Percentiles rank a stretch among this genome's conserved stretches.
These are phyloP conservation scores for Paramyrothecium sp. DNA, from an alignment of 2,329 filamentous ascomycete species.

Conservation along the genomic window DNA sequence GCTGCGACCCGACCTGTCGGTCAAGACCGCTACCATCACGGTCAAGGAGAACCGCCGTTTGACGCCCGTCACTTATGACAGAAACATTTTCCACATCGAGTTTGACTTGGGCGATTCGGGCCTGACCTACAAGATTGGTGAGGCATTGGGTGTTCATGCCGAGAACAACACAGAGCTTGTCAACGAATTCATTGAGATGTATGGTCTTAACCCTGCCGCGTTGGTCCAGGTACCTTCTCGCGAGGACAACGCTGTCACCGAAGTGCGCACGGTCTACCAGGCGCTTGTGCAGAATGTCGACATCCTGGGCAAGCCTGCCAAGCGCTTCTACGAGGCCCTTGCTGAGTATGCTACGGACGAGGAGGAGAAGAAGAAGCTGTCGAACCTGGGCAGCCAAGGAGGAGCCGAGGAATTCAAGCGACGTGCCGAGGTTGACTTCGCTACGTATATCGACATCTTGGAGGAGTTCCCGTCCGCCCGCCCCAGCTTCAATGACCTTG, in stretches of 20 bases:
- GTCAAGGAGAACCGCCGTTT: conserved; percentile 96
- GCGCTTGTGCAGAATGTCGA: conserved; percentile 89
- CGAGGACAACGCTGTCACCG: conserved; percentile 70
- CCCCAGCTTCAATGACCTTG: conserved; percentile 83
- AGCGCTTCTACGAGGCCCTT: conserved; percentile 94
- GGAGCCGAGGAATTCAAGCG: conserved; percentile 90
- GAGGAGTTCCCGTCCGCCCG: conserved; percentile 88
- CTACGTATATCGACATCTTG: conserved; percentile 88
- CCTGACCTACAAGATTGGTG: conserved; percentile 93
- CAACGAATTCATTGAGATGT: conserved; percentile 82
- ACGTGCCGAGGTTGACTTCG: conserved; percentile 83
- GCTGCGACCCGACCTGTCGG: conserved; percentile 81
- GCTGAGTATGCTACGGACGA: conserved; percentile 83
- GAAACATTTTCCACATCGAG: conserved; percentile 99
- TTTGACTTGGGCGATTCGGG: conserved; percentile 92
- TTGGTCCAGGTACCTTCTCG: conserved; percentile 89
- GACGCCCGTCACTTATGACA: conserved; percentile 85
- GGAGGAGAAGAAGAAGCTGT: conserved; percentile 76
- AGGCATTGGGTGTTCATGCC: conserved; percentile 93
- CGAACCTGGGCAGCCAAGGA: conserved; percentile 72
- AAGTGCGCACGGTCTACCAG: conserved; percentile 92
- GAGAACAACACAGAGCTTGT: conserved; percentile 85
- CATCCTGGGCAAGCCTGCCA: conserved; percentile 94
- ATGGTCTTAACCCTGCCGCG: conserved; percentile 78
- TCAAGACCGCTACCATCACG: conserved; percentile 82